phyloP scores from a whole-genome alignment of 306 rosid genomes.

The Dalbergia oliveri region DNA sequence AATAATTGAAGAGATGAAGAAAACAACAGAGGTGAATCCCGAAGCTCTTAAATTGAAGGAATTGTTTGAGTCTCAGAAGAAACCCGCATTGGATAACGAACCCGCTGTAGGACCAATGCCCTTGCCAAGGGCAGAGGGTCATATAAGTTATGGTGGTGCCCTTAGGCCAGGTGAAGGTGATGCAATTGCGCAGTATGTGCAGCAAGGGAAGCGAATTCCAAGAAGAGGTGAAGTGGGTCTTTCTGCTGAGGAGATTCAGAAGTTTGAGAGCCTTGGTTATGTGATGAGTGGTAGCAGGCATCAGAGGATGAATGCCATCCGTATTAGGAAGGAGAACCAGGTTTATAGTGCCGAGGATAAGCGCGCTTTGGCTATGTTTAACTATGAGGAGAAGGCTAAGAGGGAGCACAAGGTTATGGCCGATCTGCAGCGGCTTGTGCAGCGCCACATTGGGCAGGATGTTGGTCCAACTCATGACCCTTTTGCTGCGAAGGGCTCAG shows the following conservation, averaged over 20 bases:
- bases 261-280: slow-evolving; percentile 87
- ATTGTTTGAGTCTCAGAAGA: slow-evolving; percentile 80
- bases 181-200: slow-evolving; percentile 96
- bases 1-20: slow-evolving; percentile 51
- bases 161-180: slow-evolving; percentile 99
- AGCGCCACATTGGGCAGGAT: slow-evolving; percentile 95
- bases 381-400: slow-evolving; percentile 93
- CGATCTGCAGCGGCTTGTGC: slow-evolving; percentile 93
- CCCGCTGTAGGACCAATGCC: slow-evolving; percentile 92
- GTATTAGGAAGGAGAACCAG: slow-evolving; percentile 97
- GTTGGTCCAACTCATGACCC: slow-evolving; percentile 98
- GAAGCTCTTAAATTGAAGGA: slow-evolving; percentile 80
- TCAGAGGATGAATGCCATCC: slow-evolving; percentile 98
- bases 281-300: slow-evolving; percentile 99
- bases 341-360: slow-evolving; percentile 98
- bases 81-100: slow-evolving; percentile 70
- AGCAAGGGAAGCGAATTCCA: slow-evolving; percentile 97
- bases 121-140: slow-evolving; percentile 94
- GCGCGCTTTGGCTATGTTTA: slow-evolving; percentile 97
- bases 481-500: slow-evolving; percentile 64
- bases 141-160: slow-evolving; percentile 98
- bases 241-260: slow-evolving; percentile 90
- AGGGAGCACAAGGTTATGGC: slow-evolving; percentile 99
- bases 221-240: slow-evolving; percentile 99
- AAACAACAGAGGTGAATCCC: slow-evolving; percentile 54